Percentiles rank a stretch among this genome's conserved stretches.
Conservation (phyloP, 2,329 filamentous ascomycete genomes). For the Hypoxylon sp. region DNA sequence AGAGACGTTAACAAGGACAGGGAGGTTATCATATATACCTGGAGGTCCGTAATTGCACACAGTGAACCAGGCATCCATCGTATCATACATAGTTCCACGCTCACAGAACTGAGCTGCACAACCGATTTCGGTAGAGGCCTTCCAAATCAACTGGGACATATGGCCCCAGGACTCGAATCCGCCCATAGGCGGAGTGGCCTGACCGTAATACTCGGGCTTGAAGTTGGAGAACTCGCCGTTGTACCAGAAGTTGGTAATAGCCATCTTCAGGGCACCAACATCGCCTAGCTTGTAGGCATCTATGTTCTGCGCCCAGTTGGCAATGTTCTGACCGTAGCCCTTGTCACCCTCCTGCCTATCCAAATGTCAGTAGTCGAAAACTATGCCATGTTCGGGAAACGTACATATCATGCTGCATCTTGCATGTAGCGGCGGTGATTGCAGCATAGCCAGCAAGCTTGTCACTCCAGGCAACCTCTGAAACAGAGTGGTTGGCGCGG, state of each 20-base stretch:
- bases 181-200: conserved; percentile 70
- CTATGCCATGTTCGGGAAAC: conserved; percentile 53
- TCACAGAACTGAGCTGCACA: conserved; percentile 73
- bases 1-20: background rate
- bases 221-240: conserved; percentile 78
- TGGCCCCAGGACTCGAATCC: conserved; percentile 80
- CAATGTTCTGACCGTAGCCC: conserved; percentile 93
- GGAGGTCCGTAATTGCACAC: conserved; percentile 89
- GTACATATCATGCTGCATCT: conserved; percentile 83
- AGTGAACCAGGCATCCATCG: conserved; percentile 77
- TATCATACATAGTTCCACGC: conserved; percentile 62
- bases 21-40: conserved; percentile 66
- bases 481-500: conserved; percentile 84
- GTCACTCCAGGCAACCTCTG: conserved; percentile 75
- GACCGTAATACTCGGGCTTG: conserved; percentile 71
- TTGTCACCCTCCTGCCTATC: conserved; percentile 69
- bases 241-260: conserved; percentile 90
- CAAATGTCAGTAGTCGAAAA: conserved; percentile 53
- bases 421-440: conserved; percentile 75
- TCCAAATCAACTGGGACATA: conserved; percentile 83
- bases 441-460: conserved; percentile 75
- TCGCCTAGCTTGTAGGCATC: conserved; percentile 63
- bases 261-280: conserved; percentile 71
- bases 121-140: conserved; percentile 71
- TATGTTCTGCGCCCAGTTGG: conserved; percentile 67